Percentiles rank a stretch among this genome's conserved stretches.
Evolutionary conservation across 495 filamentous ascomycete genomes (phyloP).

Genomic region (Neurospora africana): DNA sequence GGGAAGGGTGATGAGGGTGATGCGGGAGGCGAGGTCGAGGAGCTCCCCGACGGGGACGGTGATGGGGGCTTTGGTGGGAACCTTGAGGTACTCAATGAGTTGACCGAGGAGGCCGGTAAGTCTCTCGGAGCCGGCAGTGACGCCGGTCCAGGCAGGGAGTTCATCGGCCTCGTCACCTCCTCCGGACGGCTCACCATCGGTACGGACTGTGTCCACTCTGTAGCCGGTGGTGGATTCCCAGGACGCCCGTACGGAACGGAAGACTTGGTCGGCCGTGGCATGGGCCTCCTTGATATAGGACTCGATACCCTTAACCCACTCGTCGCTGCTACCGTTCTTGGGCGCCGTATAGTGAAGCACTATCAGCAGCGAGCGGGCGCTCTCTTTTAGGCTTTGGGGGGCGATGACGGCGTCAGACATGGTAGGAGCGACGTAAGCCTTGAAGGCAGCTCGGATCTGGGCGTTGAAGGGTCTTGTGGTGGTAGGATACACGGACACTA

Average conservation of each 20-base stretch:
- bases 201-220: conserved; percentile 18
- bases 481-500: conserved; percentile 69
- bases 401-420: conserved; percentile 32
- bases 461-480: conserved; percentile 63
- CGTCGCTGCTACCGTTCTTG: conserved; percentile 58
- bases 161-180: conserved; percentile 34
- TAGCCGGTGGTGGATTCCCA: conserved; percentile 54
- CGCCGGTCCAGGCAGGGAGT: conserved; percentile 58
- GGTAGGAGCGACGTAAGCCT: conserved; percentile 47
- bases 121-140: conserved; percentile 59
- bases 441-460: conserved; percentile 52
- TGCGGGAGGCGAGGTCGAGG: conserved; percentile 52
- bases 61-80: conserved; percentile 49
- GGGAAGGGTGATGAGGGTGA: conserved; percentile 57
- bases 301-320: conserved; percentile 60
- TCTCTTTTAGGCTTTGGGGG: conserved; percentile 38
- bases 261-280: conserved; percentile 58
- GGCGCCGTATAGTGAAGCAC: conserved; percentile 64
- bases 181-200: conserved; percentile 32
- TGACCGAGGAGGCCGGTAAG: conserved; percentile 53
- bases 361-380: conserved; percentile 50
- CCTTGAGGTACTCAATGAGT: conserved; percentile 37
- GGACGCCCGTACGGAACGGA: conserved; percentile 65
- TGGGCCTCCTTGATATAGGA: conserved; percentile 51
- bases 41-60: conserved; percentile 53